Base-by-base conservation (phyloP, 1,284 basidiomycete genomes). In the Cutaneotrichosporon mucoides region DNA sequence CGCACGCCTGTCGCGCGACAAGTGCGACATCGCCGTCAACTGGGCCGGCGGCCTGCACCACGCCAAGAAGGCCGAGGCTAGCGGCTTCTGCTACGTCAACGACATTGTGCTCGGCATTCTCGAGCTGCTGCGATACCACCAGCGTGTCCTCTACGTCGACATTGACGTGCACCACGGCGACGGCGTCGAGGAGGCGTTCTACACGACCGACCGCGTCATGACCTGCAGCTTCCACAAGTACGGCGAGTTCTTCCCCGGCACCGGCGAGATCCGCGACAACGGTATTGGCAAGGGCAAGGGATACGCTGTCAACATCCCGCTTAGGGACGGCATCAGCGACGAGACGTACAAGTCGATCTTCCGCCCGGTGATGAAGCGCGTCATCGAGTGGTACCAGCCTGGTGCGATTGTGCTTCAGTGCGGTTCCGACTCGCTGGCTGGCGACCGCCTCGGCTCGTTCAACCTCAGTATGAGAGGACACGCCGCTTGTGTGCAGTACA, bases 91-190 rank as follows among this genome's bases (percentile, higher is more conserved):
- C 79, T 99, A 98, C 77, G 92, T 99, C 53, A 99, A 99, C 73
- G 94, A 99, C 76, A 99, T 99, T 66, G 96, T 99, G 2, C 83
- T 99, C 11, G 96, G 95, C 6, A 96, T 99, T 62, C 83, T 99
- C 36, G 96, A 99, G 73, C 83, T 99, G 9, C 81, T 97, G 49
- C 82, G 93, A 66, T 98, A 98, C 76, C 94, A 99, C 73, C 85
- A 86, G 16, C 85, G 96, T 41, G 96, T 99, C 5, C 82, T 99
- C 35, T 99, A 99, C 79, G 93, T 99, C 69, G 96, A 99, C 73
- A 96, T 99, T 63, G 96, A 99, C 73, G 92, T 97, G 0, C 96
- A 99, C 76, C 96, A 99, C 68, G 96, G 96, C 13, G 96, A 99
- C 76, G 96, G 96, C 46, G 96, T 99, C 7, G 96, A 99, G 76